These are phyloP conservation scores for Fremontodendron californicum DNA, from an alignment of 345 rosid species.

Conservation along the genomic window DNA sequence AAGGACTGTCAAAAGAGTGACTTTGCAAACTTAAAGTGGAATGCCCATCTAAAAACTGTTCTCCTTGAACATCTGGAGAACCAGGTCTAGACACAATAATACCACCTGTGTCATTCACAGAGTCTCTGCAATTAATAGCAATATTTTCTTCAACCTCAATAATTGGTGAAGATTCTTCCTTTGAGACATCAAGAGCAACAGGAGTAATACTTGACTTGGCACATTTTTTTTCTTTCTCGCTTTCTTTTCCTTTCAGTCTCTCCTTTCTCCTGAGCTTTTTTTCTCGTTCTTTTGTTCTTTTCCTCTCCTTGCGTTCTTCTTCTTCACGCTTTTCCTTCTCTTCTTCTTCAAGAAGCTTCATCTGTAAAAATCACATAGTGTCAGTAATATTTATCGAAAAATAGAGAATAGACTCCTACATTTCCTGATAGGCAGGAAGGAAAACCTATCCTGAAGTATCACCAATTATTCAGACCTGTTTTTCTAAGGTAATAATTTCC, in stretches of 20 bases:
- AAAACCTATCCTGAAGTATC: constrained; percentile 14
- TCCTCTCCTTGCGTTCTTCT: constrained; percentile 87
- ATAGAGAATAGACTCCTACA: not conserved
- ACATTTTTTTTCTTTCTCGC: constrained; percentile 52
- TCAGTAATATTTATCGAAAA: constrained; percentile 11
- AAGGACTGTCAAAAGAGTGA: constrained; percentile 33
- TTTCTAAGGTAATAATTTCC: constrained; percentile 84
- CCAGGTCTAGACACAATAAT: constrained; percentile 44
- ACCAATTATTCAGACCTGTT: constrained; percentile 57
- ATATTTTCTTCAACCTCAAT: constrained; percentile 32
- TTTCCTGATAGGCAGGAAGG: not conserved
- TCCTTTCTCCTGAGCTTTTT: constrained; percentile 89
- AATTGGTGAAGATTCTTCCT: constrained; percentile 39
- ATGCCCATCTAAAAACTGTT: constrained; percentile 32
- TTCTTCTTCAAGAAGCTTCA: constrained; percentile 92
- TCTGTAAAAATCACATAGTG: constrained; percentile 37
- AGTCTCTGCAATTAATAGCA: not conserved
- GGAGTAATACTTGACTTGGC: constrained; percentile 29
- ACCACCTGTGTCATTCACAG: constrained; percentile 30
- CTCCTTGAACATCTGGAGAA: constrained; percentile 47
- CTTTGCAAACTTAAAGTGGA: constrained; percentile 32
- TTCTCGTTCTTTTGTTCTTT: constrained; percentile 80
- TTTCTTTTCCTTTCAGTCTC: constrained; percentile 83
- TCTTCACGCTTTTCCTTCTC: constrained; percentile 93
- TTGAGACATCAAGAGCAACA: constrained; percentile 23